Conservation (phyloP, 2,329 filamentous ascomycete genomes). For the Xylaria sp. region DNA sequence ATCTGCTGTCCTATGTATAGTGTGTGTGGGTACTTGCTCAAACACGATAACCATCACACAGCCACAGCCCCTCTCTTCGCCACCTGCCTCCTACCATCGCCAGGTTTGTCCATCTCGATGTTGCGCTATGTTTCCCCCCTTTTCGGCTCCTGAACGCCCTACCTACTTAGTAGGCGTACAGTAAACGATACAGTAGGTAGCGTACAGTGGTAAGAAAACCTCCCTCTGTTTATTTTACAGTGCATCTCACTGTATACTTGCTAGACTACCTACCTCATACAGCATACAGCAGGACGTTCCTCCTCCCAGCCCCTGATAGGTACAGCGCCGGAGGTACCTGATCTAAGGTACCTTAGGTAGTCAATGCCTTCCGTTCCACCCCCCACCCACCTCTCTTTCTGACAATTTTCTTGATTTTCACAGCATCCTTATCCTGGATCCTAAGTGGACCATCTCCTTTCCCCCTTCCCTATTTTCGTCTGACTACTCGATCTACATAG, state of each 20-base stretch:
- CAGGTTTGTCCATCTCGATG: slow-evolving; percentile 6
- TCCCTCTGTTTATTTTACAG: not conserved
- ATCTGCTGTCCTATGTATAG: not conserved
- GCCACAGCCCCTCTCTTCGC: slow-evolving; percentile 37
- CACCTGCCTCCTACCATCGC: slow-evolving; percentile 29
- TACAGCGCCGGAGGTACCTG: slow-evolving; percentile 20
- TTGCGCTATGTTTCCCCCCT: slow-evolving; percentile 3
- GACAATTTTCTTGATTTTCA: slow-evolving; percentile 49
- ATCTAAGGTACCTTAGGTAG: slow-evolving; percentile 28
- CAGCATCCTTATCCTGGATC: slow-evolving; percentile 39
- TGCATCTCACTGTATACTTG: not conserved
- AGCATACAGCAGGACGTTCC: not conserved
- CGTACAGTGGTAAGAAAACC: not conserved
- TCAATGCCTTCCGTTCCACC: slow-evolving; percentile 21
- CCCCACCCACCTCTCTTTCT: slow-evolving; percentile 45
- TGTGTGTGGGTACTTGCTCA: slow-evolving; percentile 21
- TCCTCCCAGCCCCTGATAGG: slow-evolving; percentile 34
- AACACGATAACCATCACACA: slow-evolving; percentile 39
- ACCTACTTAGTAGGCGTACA: not conserved
- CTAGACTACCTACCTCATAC: not conserved
- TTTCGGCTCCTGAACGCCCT: not conserved
- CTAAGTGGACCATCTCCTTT: slow-evolving; percentile 36
- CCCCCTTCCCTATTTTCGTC: slow-evolving; percentile 41
- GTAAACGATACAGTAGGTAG: not conserved
- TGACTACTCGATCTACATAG: slow-evolving; percentile 33